These are phyloP conservation scores for Petrea volubilis DNA, from an alignment of 257 asterid species.

Conservation along the genomic window DNA sequence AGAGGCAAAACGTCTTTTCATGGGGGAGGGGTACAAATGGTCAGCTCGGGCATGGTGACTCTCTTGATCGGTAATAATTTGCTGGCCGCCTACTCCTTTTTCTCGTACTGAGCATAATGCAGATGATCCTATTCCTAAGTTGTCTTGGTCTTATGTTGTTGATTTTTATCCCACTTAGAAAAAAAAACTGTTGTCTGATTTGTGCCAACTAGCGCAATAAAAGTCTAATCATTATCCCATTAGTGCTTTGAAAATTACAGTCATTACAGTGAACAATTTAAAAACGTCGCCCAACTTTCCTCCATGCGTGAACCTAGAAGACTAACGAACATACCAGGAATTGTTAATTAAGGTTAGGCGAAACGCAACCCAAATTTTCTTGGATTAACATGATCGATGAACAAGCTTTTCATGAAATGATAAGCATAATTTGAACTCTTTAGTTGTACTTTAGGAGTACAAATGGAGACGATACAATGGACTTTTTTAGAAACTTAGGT, in stretches of 20 bases:
- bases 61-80: slow-evolving; percentile 66
- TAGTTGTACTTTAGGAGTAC: no score
- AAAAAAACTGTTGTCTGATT: background rate
- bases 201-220: background rate
- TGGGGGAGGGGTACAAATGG: slow-evolving; percentile 99
- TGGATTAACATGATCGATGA: no score
- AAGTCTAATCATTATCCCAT: background rate
- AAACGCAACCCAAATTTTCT: no score
- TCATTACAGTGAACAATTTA: background rate
- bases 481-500: no score
- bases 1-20: slow-evolving; percentile 76
- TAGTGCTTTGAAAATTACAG: background rate
- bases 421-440: no score
- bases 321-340: no score
- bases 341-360: no score
- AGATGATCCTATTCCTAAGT: background rate
- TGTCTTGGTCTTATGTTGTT: background rate
- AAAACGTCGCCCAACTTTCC: background rate
- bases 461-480: no score
- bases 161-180: background rate
- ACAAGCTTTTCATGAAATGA: no score
- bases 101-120: background rate
- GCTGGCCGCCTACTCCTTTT: background rate
- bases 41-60: slow-evolving; percentile 95
- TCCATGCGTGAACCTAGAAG: background rate